A percentile compares a stretch with the other conserved stretches of the same genome.
Conservation (phyloP, 2,329 filamentous ascomycete genomes). For the Microascus cirrosus region DNA sequence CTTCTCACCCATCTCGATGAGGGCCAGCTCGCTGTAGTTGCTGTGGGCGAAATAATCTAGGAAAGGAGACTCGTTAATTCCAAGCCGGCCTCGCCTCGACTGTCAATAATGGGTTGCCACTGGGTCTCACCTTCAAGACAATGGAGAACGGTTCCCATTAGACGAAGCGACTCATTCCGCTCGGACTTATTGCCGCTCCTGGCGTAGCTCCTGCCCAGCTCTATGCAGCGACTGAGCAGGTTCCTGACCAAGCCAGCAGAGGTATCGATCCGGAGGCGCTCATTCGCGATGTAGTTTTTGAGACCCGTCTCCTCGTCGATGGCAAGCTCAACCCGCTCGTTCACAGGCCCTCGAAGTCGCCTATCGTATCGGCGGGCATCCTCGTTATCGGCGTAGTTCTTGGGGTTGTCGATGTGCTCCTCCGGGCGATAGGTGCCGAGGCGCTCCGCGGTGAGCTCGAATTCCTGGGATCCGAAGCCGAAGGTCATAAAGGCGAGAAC, state of each 20-base stretch:
- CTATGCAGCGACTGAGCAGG: constrained; percentile 62
- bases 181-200: constrained; percentile 51
- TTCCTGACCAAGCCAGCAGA: constrained; percentile 67
- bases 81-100: background rate
- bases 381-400: constrained; percentile 79
- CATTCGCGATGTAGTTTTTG: constrained; percentile 93
- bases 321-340: constrained; percentile 66
- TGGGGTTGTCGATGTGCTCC: constrained; percentile 64
- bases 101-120: background rate
- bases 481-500: constrained; percentile 84
- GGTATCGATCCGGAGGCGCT: constrained; percentile 66
- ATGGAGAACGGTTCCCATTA: constrained; percentile 81
- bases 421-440: constrained; percentile 74
- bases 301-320: constrained; percentile 67
- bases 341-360: constrained; percentile 69
- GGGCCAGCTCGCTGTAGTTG: constrained; percentile 80
- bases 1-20: constrained; percentile 75
- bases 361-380: constrained; percentile 76
- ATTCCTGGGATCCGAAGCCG: constrained; percentile 77
- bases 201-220: constrained; percentile 66
- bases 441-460: constrained; percentile 71
- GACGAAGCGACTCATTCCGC: constrained; percentile 73
- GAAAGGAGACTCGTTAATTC: background rate
- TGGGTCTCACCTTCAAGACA: constrained; percentile 59
- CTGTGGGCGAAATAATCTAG: constrained; percentile 83